Evolutionary conservation across 345 rosid genomes (phyloP).

Genomic region (Microcos paniculata): DNA sequence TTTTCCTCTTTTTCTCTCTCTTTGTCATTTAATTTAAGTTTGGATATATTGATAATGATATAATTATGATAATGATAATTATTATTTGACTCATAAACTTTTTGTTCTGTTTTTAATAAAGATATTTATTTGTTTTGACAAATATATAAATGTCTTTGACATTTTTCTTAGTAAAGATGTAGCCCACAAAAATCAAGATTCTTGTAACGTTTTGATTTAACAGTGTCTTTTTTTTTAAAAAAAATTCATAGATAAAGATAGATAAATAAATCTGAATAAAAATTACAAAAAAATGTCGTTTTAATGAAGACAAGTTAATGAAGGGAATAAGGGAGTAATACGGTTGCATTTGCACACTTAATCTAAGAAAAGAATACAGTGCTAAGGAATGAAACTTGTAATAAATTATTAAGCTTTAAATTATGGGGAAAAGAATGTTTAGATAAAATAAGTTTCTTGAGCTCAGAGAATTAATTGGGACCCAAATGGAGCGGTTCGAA

Average conservation of each 20-base stretch:
- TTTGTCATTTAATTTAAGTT: not conserved
- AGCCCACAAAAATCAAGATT: not conserved
- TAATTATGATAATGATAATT: not conserved
- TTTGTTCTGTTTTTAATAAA: not conserved
- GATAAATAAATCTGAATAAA: not conserved
- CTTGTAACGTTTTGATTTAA: not conserved
- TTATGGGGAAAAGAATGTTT: not conserved
- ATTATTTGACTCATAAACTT: not conserved
- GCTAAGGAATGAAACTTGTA: too few relatives aligned
- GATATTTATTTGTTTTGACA: not conserved
- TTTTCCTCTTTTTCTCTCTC: not conserved
- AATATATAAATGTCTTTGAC: not conserved
- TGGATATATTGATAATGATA: too few relatives aligned
- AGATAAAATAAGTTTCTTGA: not conserved
- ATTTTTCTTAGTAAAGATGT: not conserved
- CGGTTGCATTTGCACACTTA: too few relatives aligned
- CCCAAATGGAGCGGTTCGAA: not conserved
- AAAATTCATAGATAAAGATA: not conserved
- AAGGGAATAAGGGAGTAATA: too few relatives aligned
- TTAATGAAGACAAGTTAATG: too few relatives aligned
- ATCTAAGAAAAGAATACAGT: too few relatives aligned
- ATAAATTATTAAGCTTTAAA: not conserved
- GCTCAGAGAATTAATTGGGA: not conserved
- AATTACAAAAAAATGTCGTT: not conserved
- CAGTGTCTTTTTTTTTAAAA: not conserved